phyloP scores from a whole-genome alignment of 164 flowering plant genomes.

The Brasenia schreberi region DNA sequence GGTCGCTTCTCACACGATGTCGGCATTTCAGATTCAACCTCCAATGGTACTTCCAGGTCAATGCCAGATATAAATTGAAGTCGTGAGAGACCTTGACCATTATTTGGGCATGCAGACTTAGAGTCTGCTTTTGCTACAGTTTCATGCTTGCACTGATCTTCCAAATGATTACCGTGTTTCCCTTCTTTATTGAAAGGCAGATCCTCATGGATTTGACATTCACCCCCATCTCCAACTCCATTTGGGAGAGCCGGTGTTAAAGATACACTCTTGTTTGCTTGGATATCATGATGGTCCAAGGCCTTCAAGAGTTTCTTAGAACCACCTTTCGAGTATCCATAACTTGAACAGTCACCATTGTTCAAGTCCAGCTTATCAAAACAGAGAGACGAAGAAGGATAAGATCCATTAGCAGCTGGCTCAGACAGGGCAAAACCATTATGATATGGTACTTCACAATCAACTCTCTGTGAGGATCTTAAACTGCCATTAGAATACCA shows the following conservation, averaged over 20 bases:
- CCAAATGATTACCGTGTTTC: constrained; percentile 14
- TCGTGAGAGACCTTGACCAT: background rate
- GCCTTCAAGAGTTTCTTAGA: constrained; percentile 16
- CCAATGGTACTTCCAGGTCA: background rate
- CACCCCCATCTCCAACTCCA: constrained; percentile 13
- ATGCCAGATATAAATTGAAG: background rate
- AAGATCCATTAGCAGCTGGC: constrained; percentile 12
- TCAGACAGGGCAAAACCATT: constrained; percentile 12
- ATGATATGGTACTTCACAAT: constrained; percentile 9
- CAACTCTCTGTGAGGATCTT: constrained; percentile 10
- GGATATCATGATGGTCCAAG: constrained; percentile 19
- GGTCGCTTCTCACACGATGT: background rate
- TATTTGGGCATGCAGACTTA: background rate
- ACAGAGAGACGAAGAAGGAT: constrained; percentile 1
- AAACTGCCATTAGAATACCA: constrained; percentile 5
- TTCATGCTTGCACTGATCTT: background rate
- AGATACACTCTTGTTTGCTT: constrained; percentile 22
- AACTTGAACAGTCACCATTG: constrained; percentile 6
- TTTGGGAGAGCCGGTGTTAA: constrained; percentile 24
- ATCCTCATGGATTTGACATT: constrained; percentile 12
- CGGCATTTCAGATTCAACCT: background rate
- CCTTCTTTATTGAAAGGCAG: constrained; percentile 14
- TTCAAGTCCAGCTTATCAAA: constrained; percentile 8
- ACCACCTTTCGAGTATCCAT: constrained; percentile 12
- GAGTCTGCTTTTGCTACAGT: background rate